Conservation (phyloP, 208 protist genomes). For the Leishmania guyanensis region DNA sequence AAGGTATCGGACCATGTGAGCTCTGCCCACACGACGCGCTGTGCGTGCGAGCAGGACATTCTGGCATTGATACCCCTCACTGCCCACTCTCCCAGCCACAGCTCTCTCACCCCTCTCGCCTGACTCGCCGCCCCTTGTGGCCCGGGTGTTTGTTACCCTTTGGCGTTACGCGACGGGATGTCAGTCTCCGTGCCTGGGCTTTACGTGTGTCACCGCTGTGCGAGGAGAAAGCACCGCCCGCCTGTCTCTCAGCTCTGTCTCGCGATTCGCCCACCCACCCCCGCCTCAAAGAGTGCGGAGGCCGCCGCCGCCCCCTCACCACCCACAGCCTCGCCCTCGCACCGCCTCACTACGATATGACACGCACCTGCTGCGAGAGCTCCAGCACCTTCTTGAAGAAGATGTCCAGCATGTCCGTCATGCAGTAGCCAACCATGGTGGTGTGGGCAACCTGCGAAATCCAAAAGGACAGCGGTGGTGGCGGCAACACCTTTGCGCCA, state of each 20-base stretch:
- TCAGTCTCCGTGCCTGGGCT: background rate
- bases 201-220: background rate
- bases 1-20: background rate
- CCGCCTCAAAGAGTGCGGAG: background rate
- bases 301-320: background rate
- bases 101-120: no score
- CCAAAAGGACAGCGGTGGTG: constrained; percentile 59
- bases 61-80: background rate
- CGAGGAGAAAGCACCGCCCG: background rate
- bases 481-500: constrained; percentile 46
- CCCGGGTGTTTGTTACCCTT: background rate
- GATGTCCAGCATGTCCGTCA: constrained; percentile 42
- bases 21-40: background rate
- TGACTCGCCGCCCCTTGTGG: background rate
- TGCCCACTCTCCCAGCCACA: background rate
- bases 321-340: background rate
- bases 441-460: constrained; percentile 40
- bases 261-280: background rate
- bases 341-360: constrained; percentile 34
- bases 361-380: constrained; percentile 39
- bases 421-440: constrained; percentile 51
- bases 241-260: background rate
- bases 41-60: background rate
- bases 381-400: constrained; percentile 59
- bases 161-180: background rate